A percentile compares a stretch with the other conserved stretches of the same genome.
Evolutionary conservation across 2,329 filamentous ascomycete genomes (phyloP).

Genomic region (Alternaria incomplexa): DNA sequence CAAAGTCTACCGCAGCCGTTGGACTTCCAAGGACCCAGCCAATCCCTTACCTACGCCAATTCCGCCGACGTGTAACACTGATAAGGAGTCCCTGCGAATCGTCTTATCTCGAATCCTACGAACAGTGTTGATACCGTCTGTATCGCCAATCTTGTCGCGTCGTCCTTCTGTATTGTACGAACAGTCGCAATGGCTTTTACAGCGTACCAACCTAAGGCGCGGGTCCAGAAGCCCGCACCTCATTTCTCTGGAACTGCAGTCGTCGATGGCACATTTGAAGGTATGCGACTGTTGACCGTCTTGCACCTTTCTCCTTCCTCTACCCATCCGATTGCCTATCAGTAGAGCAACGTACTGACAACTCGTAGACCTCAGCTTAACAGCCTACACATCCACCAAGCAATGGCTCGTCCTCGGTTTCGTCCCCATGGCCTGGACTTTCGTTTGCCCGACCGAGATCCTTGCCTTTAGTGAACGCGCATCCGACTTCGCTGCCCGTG

Average conservation of each 20-base stretch:
- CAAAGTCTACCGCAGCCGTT: background rate
- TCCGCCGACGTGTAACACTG: conserved; percentile 1
- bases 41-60: background rate
- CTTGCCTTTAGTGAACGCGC: conserved; percentile 68
- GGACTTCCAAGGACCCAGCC: background rate
- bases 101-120: background rate
- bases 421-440: conserved; percentile 72
- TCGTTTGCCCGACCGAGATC: conserved; percentile 71
- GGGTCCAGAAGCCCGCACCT: conserved; percentile 50
- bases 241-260: conserved; percentile 48
- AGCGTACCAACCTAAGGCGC: conserved; percentile 46
- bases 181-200: conserved; percentile 36
- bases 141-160: conserved; percentile 14
- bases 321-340: conserved; percentile 1
- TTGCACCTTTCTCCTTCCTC: background rate
- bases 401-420: conserved; percentile 70
- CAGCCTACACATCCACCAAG: conserved; percentile 50
- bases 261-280: conserved; percentile 50
- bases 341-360: conserved; percentile 11
- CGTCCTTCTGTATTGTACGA: conserved; percentile 2
- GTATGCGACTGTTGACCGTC: conserved; percentile 23
- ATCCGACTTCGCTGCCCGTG: conserved; percentile 64
- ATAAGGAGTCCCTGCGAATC: background rate
- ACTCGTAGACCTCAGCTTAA: conserved; percentile 45
- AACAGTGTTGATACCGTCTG: background rate